A percentile compares a stretch with the other conserved stretches of the same genome.
Evolutionary conservation across 345 rosid species (phyloP).

Genomic region (Sapria himalayana): DNA sequence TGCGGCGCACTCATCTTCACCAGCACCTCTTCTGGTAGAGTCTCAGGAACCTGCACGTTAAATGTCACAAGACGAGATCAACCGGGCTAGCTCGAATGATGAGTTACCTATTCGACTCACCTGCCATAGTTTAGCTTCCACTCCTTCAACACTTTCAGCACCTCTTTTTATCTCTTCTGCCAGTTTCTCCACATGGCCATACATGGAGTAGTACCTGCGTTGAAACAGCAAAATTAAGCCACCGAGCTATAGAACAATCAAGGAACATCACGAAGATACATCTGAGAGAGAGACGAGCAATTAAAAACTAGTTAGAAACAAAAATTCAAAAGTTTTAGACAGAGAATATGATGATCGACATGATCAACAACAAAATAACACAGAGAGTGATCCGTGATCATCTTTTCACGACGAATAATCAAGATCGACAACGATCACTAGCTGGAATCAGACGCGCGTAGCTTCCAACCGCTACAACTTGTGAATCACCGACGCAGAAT

Average conservation of each 20-base stretch:
- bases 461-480: no score
- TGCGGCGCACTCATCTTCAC: constrained; percentile 83
- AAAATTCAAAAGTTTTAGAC: not conserved
- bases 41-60: constrained; percentile 87
- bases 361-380: not conserved
- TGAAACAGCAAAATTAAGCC: constrained; percentile 1
- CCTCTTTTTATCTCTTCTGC: constrained; percentile 90
- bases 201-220: constrained; percentile 83
- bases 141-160: constrained; percentile 86
- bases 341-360: not conserved
- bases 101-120: constrained; percentile 18
- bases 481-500: no score
- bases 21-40: constrained; percentile 65
- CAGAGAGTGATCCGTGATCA: no score
- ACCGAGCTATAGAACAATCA: constrained; percentile 1
- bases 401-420: no score
- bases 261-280: not conserved
- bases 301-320: not conserved
- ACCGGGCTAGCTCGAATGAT: not conserved
- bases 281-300: not conserved
- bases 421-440: no score
- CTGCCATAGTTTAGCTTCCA: constrained; percentile 92
- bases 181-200: constrained; percentile 79
- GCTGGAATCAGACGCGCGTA: no score
- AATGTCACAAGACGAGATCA: not conserved